Conservation (phyloP, 2,329 filamentous ascomycete species). For the Remersonia thermophila region DNA sequence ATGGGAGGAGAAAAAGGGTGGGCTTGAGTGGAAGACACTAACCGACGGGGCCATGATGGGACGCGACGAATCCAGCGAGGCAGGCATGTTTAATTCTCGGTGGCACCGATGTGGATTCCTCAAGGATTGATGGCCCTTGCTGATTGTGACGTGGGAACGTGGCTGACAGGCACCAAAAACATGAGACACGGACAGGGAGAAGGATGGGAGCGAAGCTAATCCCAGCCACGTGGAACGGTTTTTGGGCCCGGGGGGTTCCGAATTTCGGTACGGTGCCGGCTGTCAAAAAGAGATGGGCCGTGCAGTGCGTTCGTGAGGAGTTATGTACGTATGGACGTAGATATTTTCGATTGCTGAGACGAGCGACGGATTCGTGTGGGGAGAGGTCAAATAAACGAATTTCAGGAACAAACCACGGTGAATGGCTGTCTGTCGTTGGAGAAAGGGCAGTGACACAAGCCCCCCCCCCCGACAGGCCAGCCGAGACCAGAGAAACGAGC, state of each 20-base stretch:
- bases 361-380: neutral
- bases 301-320: too few species aligned
- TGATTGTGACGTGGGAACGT: neutral
- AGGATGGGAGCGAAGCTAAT: neutral
- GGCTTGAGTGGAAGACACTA: constrained; percentile 24
- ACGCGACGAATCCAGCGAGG: constrained; percentile 47
- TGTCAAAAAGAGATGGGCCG: too few species aligned
- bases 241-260: too few species aligned
- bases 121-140: neutral
- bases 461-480: too few species aligned
- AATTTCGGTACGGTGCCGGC: too few species aligned
- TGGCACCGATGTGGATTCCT: constrained; percentile 1
- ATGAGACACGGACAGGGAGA: constrained; percentile 7
- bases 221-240: too few species aligned
- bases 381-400: too few species aligned
- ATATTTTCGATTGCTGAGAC: neutral
- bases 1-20: neutral
- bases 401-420: too few species aligned
- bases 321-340: too few species aligned
- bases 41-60: constrained; percentile 53
- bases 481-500: too few species aligned
- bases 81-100: constrained; percentile 32
- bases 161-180: constrained; percentile 4
- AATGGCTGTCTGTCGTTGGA: neutral
- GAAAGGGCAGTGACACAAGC: neutral